phyloP scores from a whole-genome alignment of 352 stramenopile species.

The Pythium rishiriense region DNA sequence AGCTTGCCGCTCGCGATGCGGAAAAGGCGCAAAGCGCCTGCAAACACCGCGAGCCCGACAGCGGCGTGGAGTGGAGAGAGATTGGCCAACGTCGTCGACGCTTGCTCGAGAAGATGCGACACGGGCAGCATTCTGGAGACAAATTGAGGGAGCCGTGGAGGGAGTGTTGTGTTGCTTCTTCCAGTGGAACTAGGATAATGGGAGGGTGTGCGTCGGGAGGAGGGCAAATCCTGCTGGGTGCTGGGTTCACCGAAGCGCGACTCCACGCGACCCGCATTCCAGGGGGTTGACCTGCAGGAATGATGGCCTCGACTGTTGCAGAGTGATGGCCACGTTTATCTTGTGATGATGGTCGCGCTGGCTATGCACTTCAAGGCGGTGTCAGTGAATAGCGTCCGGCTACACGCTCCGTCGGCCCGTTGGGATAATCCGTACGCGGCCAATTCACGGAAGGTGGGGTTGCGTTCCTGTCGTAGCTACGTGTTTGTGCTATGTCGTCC shows the following conservation, averaged over 20 bases:
- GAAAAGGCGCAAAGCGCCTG: background rate
- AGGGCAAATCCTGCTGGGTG: background rate
- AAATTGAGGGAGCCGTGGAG: background rate
- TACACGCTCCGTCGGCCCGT: no score
- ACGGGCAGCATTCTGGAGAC: background rate
- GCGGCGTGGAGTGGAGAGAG: background rate
- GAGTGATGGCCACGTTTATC: constrained; percentile 1
- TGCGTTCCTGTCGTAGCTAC: no score
- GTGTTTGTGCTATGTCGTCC: no score
- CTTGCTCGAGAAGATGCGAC: background rate
- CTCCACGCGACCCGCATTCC: no score
- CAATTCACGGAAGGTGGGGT: no score
- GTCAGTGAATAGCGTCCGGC: background rate
- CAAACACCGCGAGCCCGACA: background rate
- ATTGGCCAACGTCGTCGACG: background rate
- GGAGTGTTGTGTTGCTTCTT: background rate
- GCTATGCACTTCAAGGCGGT: background rate
- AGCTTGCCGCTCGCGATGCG: background rate
- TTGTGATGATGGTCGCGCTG: background rate
- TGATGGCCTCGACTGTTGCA: background rate
- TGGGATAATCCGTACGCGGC: no score
- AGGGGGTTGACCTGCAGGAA: background rate
- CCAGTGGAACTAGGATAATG: background rate
- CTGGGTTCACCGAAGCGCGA: no score
- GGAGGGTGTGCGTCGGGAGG: background rate